Conservation (phyloP, 306 rosid species). For the Prosopis cineraria region DNA sequence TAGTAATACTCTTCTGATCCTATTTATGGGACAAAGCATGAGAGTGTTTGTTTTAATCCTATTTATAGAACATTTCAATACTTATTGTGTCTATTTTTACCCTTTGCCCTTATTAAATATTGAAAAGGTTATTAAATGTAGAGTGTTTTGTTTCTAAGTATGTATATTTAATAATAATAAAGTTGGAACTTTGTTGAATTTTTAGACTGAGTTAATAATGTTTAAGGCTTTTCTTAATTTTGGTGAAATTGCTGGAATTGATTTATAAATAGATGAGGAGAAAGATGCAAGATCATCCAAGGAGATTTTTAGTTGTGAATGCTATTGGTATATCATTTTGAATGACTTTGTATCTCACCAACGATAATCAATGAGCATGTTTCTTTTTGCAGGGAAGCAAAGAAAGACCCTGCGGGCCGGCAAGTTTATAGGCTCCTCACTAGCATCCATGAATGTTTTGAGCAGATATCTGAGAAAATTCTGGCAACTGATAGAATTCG, state of each 20-base stretch:
- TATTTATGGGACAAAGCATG: too few species aligned
- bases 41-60: too few species aligned
- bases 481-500: slow-evolving; percentile 70
- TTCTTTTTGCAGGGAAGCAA: slow-evolving; percentile 71
- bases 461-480: slow-evolving; percentile 74
- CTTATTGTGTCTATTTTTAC: too few species aligned
- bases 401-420: slow-evolving; percentile 68
- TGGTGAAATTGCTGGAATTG: too few species aligned
- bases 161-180: too few species aligned
- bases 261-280: background rate
- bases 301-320: slow-evolving; percentile 8
- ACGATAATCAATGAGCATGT: slow-evolving; percentile 14
- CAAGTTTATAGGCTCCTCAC: slow-evolving; percentile 78
- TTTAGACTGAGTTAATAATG: too few species aligned
- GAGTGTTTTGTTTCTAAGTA: too few species aligned
- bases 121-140: too few species aligned
- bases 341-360: slow-evolving; percentile 3
- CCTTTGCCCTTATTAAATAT: too few species aligned
- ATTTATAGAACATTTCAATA: too few species aligned
- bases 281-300: background rate
- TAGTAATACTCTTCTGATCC: background rate
- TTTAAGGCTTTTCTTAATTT: too few species aligned
- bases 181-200: too few species aligned
- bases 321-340: background rate
- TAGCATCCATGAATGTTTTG: slow-evolving; percentile 77